Evolutionary conservation across 768 basidiomycete species (phyloP), one percentile per base, ranked within the genome.

Genomic region (Kwoniella pini): DNA sequence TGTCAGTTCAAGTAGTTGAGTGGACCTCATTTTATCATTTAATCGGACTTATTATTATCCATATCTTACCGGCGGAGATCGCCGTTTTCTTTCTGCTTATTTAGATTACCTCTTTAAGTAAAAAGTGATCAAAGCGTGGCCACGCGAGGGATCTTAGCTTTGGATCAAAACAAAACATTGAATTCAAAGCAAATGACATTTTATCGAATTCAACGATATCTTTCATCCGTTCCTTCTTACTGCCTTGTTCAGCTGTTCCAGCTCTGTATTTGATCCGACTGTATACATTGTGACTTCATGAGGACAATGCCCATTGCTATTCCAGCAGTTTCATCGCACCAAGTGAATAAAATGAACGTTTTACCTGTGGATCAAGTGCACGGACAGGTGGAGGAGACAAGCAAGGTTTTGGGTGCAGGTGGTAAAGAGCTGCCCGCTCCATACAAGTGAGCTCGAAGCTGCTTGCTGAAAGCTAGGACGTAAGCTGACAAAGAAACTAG

Each of bases 351-450:
- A 48, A 63, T 63, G 62, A 17, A 52, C 27, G 24, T 17, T 39
- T 15, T 48, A 21, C 45, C 48, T 11, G 24, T 49, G 3, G 44
- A 30, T 24, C 19, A 33, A 38, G 49, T 48, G 12, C 15, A 12
- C 17, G 17, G 13, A 6, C 60, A 51, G 21, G 44, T 36, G 27
- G 40, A 46, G 43, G 28, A 45, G 39, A 57, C 57, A 21, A 48
- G 43, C 17, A 24, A 53, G 11, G 36, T 56, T 9, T 22, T 68
- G 2, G 76, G 74, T 10, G 77, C 77, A 12, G 77, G 77, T 10
- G 77, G 77, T 4, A 78, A 75, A 56, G 61, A 67, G 17, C 59
- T 78, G 5, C 73, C 74, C 12, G 69, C 66, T 27, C 62, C 70
- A 13, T 78, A 78, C 67, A 76, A 71, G 77, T 78, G 51, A 59